Percentiles rank a stretch among this genome's conserved stretches.
phyloP scores from a whole-genome alignment of 495 filamentous ascomycete species.

The Trichoderma asperelloides region DNA sequence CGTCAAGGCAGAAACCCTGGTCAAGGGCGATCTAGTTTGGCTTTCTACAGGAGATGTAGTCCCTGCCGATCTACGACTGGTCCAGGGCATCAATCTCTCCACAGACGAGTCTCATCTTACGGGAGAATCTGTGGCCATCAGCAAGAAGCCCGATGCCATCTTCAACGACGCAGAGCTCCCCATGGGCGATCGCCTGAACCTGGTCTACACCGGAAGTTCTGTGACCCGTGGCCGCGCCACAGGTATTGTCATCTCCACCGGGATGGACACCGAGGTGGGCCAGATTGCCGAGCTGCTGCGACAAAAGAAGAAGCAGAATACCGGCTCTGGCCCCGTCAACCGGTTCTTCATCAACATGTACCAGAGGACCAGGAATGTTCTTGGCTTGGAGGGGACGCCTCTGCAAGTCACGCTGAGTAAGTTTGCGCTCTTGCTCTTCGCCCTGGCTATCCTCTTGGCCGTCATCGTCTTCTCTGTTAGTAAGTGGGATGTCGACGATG shows the following conservation, averaged over 20 bases:
- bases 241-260: conserved; percentile 62
- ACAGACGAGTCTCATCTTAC: conserved; percentile 67
- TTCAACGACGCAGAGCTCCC: conserved; percentile 40
- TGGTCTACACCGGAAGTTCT: conserved; percentile 62
- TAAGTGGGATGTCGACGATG: conserved; percentile 47
- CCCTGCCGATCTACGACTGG: conserved; percentile 58
- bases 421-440: conserved; percentile 60
- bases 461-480: conserved; percentile 59
- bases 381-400: conserved; percentile 61
- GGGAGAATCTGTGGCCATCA: conserved; percentile 68
- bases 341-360: conserved; percentile 25
- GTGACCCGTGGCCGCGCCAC: conserved; percentile 61
- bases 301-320: conserved; percentile 20
- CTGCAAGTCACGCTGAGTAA: conserved; percentile 61
- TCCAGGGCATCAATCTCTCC: conserved; percentile 63
- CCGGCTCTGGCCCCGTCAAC: conserved; percentile 22
- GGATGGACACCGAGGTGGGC: conserved; percentile 65
- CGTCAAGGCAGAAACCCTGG: conserved; percentile 54
- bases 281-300: conserved; percentile 58
- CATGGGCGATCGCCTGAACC: conserved; percentile 61
- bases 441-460: conserved; percentile 58
- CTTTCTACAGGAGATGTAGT: conserved; percentile 62
- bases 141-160: conserved; percentile 39
- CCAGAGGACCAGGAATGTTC: conserved; percentile 32
- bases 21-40: conserved; percentile 61